Evolutionary conservation across 257 asterid species (phyloP).

Genomic region (Plantago ovata): DNA sequence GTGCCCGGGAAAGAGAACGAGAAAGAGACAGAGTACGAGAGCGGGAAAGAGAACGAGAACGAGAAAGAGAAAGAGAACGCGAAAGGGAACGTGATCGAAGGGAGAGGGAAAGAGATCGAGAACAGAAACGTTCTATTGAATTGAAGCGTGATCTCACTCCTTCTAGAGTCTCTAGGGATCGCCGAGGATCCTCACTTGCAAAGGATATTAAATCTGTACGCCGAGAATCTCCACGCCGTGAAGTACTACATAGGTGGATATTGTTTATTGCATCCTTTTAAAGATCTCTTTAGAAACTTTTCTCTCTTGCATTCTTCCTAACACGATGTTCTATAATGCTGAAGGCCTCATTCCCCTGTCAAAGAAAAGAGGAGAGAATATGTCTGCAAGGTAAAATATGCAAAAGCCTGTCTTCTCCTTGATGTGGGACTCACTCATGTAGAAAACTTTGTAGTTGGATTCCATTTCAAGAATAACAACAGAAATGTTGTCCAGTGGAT

Average conservation of each 20-base stretch:
- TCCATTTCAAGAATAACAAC: conserved; percentile 23
- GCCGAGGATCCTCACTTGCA: conserved; percentile 60
- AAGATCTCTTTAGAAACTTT: conserved; percentile 58
- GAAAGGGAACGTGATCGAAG: conserved; percentile 50
- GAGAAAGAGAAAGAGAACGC: conserved; percentile 46
- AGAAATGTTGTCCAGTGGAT: conserved; percentile 10
- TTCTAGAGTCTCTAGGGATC: conserved; percentile 73
- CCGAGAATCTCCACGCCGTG: conserved; percentile 83
- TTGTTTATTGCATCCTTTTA: conserved; percentile 54
- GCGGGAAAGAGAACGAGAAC: conserved; percentile 39
- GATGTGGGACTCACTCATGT: conserved; percentile 31
- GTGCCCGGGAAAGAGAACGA: conserved; percentile 46
- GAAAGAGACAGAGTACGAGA: conserved; percentile 56
- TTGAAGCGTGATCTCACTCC: conserved; percentile 70
- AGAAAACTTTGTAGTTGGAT: conserved; percentile 21
- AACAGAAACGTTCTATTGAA: conserved; percentile 56
- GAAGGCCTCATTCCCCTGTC: conserved; percentile 97
- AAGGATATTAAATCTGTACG: conserved; percentile 66
- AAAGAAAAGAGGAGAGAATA: conserved; percentile 92
- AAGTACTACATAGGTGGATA: conserved; percentile 86
- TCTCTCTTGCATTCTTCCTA: conserved; percentile 67
- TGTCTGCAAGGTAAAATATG: conserved; percentile 87
- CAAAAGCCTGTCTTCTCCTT: conserved; percentile 43
- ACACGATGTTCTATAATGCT: conserved; percentile 76
- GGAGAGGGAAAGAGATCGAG: conserved; percentile 71